Evolutionary conservation across 805 yeast genomes (phyloP).

Genomic region (Candida endomychidarum): DNA sequence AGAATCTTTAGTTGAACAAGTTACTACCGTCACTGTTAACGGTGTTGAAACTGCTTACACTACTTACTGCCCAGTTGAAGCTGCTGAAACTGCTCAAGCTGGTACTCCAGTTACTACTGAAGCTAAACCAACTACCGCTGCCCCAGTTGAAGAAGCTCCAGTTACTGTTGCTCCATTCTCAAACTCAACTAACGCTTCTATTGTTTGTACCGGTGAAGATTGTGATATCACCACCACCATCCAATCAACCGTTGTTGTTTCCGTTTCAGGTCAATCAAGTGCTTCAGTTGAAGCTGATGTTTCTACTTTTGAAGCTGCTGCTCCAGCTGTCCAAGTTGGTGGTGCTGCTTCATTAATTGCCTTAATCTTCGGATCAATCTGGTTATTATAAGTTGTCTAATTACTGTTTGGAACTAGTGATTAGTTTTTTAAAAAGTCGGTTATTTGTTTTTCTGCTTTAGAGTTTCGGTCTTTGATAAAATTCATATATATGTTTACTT

Average conservation of each 20-base stretch:
- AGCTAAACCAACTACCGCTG: background rate
- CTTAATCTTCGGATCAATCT: constrained; percentile 32
- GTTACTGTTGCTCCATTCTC: constrained; percentile 20
- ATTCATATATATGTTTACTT: constrained; percentile 5
- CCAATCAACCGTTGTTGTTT: constrained; percentile 12
- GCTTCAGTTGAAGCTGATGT: constrained; percentile 22
- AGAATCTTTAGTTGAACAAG: constrained; percentile 29
- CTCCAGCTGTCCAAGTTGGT: constrained; percentile 23
- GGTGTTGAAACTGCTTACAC: constrained; percentile 33
- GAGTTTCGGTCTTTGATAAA: constrained; percentile 6
- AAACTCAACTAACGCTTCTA: constrained; percentile 16
- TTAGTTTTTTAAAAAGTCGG: constrained; percentile 4
- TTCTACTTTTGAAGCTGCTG: constrained; percentile 28
- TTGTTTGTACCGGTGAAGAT: constrained; percentile 13
- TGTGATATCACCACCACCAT: constrained; percentile 14
- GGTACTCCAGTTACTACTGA: constrained; percentile 11
- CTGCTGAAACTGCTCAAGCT: constrained; percentile 14
- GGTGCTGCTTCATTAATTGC: constrained; percentile 35
- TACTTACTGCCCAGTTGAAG: constrained; percentile 34
- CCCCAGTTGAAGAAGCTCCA: constrained; percentile 10
- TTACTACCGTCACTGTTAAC: constrained; percentile 26
- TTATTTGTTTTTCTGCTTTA: constrained; percentile 7
- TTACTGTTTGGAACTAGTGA: constrained; percentile 10
- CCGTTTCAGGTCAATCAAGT: constrained; percentile 11
- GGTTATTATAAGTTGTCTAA: constrained; percentile 11